These are phyloP conservation scores for Holtermannia corniformis DNA, from an alignment of 768 basidiomycete species.

Conservation along the genomic window DNA sequence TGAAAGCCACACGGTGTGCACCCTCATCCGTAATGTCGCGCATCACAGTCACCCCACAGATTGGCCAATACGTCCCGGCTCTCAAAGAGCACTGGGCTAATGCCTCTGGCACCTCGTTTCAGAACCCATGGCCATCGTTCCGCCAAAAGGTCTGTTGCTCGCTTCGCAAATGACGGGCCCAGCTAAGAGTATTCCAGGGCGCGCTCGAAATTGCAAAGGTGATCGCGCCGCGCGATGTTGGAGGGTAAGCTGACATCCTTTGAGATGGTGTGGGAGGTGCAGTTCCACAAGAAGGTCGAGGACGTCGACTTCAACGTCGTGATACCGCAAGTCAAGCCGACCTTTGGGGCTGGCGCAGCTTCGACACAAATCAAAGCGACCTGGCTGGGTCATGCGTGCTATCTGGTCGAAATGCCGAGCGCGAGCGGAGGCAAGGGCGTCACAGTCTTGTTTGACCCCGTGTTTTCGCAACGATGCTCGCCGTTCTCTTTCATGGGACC, in stretches of 20 bases:
- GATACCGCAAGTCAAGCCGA: conserved; percentile 19
- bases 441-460: conserved; percentile 40
- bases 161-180: not conserved
- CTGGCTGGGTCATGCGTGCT: conserved; percentile 41
- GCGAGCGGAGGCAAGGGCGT: conserved; percentile 21
- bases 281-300: conserved; percentile 3
- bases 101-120: conserved; percentile 22
- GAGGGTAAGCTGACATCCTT: not conserved
- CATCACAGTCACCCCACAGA: not conserved
- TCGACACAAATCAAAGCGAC: conserved; percentile 19
- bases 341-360: conserved; percentile 9
- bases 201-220: not conserved
- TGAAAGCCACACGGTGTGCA: too few relatives aligned
- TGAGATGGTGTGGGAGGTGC: conserved; percentile 1
- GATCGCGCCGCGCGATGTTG: not conserved
- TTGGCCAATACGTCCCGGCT: not conserved
- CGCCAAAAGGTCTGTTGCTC: conserved; percentile 10
- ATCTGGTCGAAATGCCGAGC: conserved; percentile 41
- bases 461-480: conserved; percentile 37
- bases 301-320: conserved; percentile 6
- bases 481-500: conserved; percentile 26
- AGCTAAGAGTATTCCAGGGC: not conserved
- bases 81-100: conserved; percentile 28
- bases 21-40: too few relatives aligned
- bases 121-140: conserved; percentile 34